Percentiles rank a stretch among this genome's conserved stretches.
Conservation (phyloP, 2,329 filamentous ascomycete genomes). For the Hymenoscyphus linearis region DNA sequence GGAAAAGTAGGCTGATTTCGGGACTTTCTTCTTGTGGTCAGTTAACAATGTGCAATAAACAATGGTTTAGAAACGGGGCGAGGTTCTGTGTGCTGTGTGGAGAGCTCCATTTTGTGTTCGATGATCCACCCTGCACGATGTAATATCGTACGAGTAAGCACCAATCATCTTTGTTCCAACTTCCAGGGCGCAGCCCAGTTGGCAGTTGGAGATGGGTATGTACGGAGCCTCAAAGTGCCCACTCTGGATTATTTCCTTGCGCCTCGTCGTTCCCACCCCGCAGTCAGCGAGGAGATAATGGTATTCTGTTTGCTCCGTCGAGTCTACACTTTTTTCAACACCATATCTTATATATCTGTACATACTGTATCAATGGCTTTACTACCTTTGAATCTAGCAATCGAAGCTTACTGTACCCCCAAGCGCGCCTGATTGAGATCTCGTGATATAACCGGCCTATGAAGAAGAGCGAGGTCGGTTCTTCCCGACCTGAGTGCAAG, state of each 20-base stretch:
- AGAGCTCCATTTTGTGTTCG: neutral
- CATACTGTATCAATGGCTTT: neutral
- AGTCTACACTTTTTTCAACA: neutral
- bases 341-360: neutral
- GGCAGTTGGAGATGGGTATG: neutral
- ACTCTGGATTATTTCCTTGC: neutral
- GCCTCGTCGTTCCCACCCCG: neutral
- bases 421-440: neutral
- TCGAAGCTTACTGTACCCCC: neutral
- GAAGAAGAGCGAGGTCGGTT: neutral
- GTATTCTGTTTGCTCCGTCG: neutral
- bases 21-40: neutral
- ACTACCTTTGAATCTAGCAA: neutral
- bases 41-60: neutral
- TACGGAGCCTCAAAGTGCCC: neutral
- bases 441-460: neutral
- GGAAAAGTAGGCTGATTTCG: neutral
- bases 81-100: neutral
- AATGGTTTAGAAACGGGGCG: neutral
- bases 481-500: neutral
- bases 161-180: neutral
- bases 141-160: neutral
- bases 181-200: neutral
- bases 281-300: neutral
- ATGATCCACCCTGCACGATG: neutral